Evolutionary conservation across 2,329 filamentous ascomycete genomes (phyloP), one percentile per base, ranked within the genome.

Genomic region (Trichoderma cornu-damae): DNA sequence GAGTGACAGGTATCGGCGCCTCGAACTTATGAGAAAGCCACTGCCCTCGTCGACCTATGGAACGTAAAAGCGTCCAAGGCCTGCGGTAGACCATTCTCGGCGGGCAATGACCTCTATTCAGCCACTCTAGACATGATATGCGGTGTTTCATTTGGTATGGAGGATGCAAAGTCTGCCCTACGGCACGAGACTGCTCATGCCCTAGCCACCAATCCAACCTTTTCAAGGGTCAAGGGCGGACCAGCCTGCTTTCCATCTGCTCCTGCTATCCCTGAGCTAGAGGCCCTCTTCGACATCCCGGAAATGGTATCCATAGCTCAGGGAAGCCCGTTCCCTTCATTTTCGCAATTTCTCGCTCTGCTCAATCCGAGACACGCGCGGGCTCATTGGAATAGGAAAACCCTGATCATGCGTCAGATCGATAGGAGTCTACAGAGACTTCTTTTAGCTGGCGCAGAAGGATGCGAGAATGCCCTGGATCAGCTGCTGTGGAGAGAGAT

Each of bases 51-150:
- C 3, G 61, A 69, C 3, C 61, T 75, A 0, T 74, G 73, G 72
- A 57, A 50, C 2, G 18, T 70, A 26, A 75, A 75, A 58, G 42
- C 60, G 3, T 42, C 60, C 12, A 49, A 69, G 12, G 67, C 68
- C 1, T 53, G 61, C 9, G 66, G 65, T 1, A 57, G 63, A 5
- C 68, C 72, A 1, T 75, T 75, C 40, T 54, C 63, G 4, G 72
- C 67, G 1, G 53, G 59, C 5, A 56, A 59, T 7, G 72, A 75
- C 56, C 59, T 75, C 7, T 65, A 67, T 43, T 62, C 70, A 26
- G 63, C 64, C 0, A 64, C 69, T 1, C 63, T 73, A 2, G 72
- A 74, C 51, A 68, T 70, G 46, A 71, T 75, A 30, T 67, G 66
- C n/a, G 67, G 66, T 14, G 68, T 65, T 4, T 65, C 72, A 0